Conservation (phyloP, 805 yeast species). For the Myxozyma vanderwaltii region DNA sequence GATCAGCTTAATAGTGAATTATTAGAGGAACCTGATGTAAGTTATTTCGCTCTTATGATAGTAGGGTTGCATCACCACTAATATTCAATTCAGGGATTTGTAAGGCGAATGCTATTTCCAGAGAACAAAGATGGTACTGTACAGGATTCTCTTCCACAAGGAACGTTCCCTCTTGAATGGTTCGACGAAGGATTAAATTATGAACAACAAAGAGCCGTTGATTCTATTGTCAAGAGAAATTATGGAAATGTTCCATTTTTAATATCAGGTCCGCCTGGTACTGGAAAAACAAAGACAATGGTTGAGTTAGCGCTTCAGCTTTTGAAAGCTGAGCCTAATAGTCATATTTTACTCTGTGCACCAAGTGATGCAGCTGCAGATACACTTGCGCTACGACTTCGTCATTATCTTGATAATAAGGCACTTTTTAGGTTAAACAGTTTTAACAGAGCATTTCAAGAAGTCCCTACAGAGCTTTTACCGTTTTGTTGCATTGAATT, state of each 20-base stretch:
- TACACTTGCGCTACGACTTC: slow-evolving; percentile 28
- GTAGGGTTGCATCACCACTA: background rate
- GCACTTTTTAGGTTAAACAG: slow-evolving; percentile 23
- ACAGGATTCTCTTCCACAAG: slow-evolving; percentile 16
- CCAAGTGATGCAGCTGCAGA: slow-evolving; percentile 34
- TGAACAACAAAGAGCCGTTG: slow-evolving; percentile 30
- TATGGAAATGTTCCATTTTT: slow-evolving; percentile 30
- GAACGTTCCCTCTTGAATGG: slow-evolving; percentile 22
- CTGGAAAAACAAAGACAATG: slow-evolving; percentile 32
- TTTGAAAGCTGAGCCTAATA: background rate
- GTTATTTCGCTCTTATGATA: background rate
- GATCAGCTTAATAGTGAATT: slow-evolving; percentile 9
- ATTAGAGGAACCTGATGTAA: background rate
- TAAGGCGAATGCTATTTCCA: slow-evolving; percentile 26
- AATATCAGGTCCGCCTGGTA: slow-evolving; percentile 32
- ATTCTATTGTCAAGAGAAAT: slow-evolving; percentile 18
- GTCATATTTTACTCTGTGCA: slow-evolving; percentile 27
- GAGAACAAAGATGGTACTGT: slow-evolving; percentile 17
- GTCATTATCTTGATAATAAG: slow-evolving; percentile 15
- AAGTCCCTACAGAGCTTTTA: slow-evolving; percentile 25
- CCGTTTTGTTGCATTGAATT: slow-evolving; percentile 22
- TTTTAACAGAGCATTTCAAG: slow-evolving; percentile 20
- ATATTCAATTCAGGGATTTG: slow-evolving; percentile 13
- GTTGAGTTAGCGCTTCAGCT: slow-evolving; percentile 32
- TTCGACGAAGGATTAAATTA: slow-evolving; percentile 21